Base-by-base conservation (phyloP, 2,329 filamentous ascomycete genomes). In the Talaromyces marneffei region DNA sequence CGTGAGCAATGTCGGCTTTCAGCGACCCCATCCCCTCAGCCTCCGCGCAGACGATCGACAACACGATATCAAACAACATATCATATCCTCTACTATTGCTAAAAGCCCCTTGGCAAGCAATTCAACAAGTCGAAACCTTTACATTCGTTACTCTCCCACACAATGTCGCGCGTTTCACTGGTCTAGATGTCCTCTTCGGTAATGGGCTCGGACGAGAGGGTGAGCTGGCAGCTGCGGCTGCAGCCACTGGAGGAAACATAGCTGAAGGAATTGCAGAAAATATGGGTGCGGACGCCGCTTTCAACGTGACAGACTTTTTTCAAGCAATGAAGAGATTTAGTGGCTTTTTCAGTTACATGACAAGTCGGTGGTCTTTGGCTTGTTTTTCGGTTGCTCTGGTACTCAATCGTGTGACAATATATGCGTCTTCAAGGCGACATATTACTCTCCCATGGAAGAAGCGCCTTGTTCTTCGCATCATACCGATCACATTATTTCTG, bases 381-480 rank as follows among this genome's bases (percentile, higher is more conserved):
- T 97, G 92, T 68, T 87, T 97, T 68, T 85, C 87, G 39, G 90
- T 93, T 85, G 91, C 91, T 23, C 85, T 97, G 62, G 78, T 97
- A 62, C 80, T 97, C 25, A 97, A 97, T 72, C 86, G 94, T 61
- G 95, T 94, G 6, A 88, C 92, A 62, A 94, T 97, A 67, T 97
- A 96, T 75, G 93, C 92, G 44, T 93, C 92, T 0, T 93, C 91
- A 14, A 83, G 94, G 64, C 85, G 92, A 58, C 86, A 90, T 58
- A 80, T 97, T n/a, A 83, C 84, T 9, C 80, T 97, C 2, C 83
- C 83, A 60, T 93, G 90, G 86, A 83, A 86, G 37, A 78, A 87
- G 57, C 86, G 91, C 46, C 75, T 95, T 3, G 73, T 86, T 7
- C 74, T 96, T 14, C 89, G 92, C 57, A 77, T 88, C 33, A 71